Percentiles rank a stretch among this genome's conserved stretches.
Evolutionary conservation across 2,329 filamentous ascomycete species (phyloP).

Genomic region (Plectosphaerella sp.): DNA sequence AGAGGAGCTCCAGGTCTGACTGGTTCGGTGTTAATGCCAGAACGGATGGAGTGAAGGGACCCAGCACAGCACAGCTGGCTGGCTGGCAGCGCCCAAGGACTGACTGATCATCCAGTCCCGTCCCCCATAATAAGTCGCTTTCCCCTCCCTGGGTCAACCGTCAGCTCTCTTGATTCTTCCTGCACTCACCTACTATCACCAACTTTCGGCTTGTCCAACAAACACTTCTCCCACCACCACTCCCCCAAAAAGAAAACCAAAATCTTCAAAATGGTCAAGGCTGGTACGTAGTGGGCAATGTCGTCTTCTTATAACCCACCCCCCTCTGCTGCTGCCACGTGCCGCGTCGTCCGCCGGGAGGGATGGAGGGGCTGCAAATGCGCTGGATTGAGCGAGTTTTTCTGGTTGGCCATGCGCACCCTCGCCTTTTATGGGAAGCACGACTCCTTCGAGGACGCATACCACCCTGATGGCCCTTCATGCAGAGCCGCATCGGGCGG

Average conservation of each 20-base stretch:
- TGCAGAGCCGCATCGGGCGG: constrained; percentile 1
- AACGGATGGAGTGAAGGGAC: too few species aligned
- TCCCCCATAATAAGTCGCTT: constrained; percentile 3
- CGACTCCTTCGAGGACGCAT: constrained; percentile 10
- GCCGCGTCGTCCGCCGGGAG: not conserved
- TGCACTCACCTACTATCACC: constrained; percentile 4
- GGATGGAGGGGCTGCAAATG: constrained; percentile 25
- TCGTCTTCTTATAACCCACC: constrained; percentile 12
- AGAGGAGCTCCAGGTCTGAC: too few species aligned
- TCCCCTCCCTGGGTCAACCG: constrained; percentile 1
- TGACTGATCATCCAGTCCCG: too few species aligned
- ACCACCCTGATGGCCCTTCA: constrained; percentile 24
- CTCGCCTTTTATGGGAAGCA: not conserved
- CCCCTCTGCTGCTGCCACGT: constrained; percentile 11
- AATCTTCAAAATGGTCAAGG: constrained; percentile 93
- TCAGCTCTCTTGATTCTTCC: constrained; percentile 5
- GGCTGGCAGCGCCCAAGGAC: too few species aligned
- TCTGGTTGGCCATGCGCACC: constrained; percentile 10
- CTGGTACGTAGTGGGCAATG: constrained; percentile 60
- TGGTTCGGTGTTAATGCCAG: too few species aligned
- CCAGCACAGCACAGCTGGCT: too few species aligned
- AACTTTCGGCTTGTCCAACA: constrained; percentile 4
- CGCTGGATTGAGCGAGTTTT: constrained; percentile 60
- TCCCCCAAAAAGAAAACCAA: constrained; percentile 20
- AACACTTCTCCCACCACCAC: not conserved